Base-by-base conservation (phyloP, 805 yeast genomes). In the Vanderwaltozyma verrucispora region DNA sequence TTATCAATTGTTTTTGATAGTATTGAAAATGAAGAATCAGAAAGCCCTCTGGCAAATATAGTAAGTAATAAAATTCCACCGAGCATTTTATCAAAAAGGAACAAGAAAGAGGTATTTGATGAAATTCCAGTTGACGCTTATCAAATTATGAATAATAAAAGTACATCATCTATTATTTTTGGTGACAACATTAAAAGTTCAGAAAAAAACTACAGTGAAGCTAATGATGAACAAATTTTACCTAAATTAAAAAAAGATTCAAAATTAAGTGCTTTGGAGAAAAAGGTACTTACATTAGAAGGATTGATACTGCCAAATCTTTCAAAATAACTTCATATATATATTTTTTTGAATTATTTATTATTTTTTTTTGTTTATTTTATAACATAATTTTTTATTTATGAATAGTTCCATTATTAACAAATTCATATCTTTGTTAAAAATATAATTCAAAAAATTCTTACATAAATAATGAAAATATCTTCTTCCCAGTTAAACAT, bases 71-170 rank as follows among this genome's bases (percentile, higher is more conserved):
- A 36, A 27, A 43, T 51, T 4, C 51, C 51, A 13, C 43, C 46
- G 14, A 51, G 47, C 18, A 9, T 39, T 9, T 33, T 53, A 10
- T 43, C 48, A 1, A 30, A 26, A 18, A 42, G 54, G 29, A 42
- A 52, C 20, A 40, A 38, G n/a, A 41, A 30, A 23, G 44, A 46
- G 6, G 40, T 50, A 12, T 53, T 53, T 36, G 50, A 47, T 30
- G 29, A 27, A 13, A 11, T 80, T 35, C 88, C 89, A 0, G 64
- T 56, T 11, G 56, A 78, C 1, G 87, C 95, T 0, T 88, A 84
- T 37, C 64, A 62, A 3, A 59, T 74, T 5, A 50, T 85, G 19
- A 59, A 56, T 11, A 56, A 51, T 20, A 19, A 26, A 3, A 26
- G 14, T 3, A 4, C 15, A n/a, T 35, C 33, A 4, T 29, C 20